Percentiles rank a stretch among this genome's conserved stretches.
phyloP scores from a whole-genome alignment of 495 filamentous ascomycete species.

The Annulohypoxylon maeteangense region DNA sequence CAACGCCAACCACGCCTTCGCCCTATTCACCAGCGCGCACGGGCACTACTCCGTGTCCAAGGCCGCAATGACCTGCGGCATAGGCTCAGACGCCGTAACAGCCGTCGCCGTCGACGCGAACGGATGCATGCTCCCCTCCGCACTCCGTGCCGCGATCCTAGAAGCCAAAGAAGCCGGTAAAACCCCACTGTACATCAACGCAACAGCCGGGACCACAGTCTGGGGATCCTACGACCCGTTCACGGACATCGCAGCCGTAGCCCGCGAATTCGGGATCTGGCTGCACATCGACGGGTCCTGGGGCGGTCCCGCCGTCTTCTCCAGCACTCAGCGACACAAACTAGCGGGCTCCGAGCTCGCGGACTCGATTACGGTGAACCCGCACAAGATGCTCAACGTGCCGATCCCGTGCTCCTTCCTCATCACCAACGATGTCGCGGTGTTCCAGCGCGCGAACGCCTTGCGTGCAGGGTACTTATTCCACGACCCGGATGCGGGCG shows the following conservation, averaged over 20 bases:
- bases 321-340: slow-evolving; percentile 67
- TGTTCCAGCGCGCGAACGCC: slow-evolving; percentile 84
- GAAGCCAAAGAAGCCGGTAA: slow-evolving; percentile 69
- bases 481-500: slow-evolving; percentile 63
- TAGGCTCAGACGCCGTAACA: slow-evolving; percentile 79
- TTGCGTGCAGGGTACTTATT: slow-evolving; percentile 90
- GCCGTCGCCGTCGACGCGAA: slow-evolving; percentile 75
- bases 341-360: slow-evolving; percentile 76
- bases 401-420: slow-evolving; percentile 93
- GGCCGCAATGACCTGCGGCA: slow-evolving; percentile 84
- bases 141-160: slow-evolving; percentile 69
- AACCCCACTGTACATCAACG: slow-evolving; percentile 94
- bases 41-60: slow-evolving; percentile 97
- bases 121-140: slow-evolving; percentile 75
- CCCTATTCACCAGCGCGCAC: slow-evolving; percentile 88
- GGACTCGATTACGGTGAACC: slow-evolving; percentile 85
- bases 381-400: slow-evolving; percentile 96
- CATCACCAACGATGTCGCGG: slow-evolving; percentile 74
- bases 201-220: slow-evolving; percentile 94
- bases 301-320: slow-evolving; percentile 89
- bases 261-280: slow-evolving; percentile 79
- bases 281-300: slow-evolving; percentile 91
- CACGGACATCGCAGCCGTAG: slow-evolving; percentile 74
- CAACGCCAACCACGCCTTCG: slow-evolving; percentile 70
- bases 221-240: slow-evolving; percentile 91